A percentile compares a stretch with the other conserved stretches of the same genome.
Evolutionary conservation across 2,329 filamentous ascomycete species (phyloP).

Genomic region (Sporothrix dimorphospora): DNA sequence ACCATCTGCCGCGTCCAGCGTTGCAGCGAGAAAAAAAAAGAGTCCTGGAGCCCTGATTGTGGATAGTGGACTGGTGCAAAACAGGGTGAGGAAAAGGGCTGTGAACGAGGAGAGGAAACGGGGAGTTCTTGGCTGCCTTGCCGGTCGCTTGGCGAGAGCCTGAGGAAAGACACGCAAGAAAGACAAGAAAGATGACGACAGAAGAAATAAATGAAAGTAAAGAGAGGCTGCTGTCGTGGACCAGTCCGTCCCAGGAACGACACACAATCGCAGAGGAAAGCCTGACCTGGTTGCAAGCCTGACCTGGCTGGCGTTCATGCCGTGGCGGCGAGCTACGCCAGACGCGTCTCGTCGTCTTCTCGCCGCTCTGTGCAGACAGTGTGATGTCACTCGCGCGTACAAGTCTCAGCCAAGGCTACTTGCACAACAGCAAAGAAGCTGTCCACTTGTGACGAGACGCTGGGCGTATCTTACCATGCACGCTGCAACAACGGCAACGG

Average conservation of each 20-base stretch:
- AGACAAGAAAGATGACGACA: background rate
- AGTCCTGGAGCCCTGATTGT: conserved; percentile 1
- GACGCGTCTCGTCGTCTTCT: background rate
- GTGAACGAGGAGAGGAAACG: too few species aligned
- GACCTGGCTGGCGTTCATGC: background rate
- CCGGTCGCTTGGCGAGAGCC: background rate
- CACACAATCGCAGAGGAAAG: background rate
- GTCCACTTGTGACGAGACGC: background rate
- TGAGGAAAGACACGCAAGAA: background rate
- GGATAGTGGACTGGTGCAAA: background rate
- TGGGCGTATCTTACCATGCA: background rate
- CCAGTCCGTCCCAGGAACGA: background rate
- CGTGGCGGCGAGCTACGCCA: background rate
- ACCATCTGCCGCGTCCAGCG: background rate
- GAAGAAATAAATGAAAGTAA: background rate
- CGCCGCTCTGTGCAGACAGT: too few species aligned
- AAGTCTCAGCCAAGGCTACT: background rate
- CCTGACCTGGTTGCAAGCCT: background rate
- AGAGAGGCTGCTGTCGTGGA: background rate
- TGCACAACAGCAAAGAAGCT: background rate
- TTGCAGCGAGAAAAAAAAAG: background rate
- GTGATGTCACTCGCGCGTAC: conserved; percentile 6
- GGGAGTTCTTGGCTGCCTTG: background rate
- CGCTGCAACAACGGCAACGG: background rate
- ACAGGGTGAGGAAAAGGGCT: background rate